These are phyloP conservation scores for Ogataea angusta DNA, from an alignment of 805 yeast species.

Conservation along the genomic window DNA sequence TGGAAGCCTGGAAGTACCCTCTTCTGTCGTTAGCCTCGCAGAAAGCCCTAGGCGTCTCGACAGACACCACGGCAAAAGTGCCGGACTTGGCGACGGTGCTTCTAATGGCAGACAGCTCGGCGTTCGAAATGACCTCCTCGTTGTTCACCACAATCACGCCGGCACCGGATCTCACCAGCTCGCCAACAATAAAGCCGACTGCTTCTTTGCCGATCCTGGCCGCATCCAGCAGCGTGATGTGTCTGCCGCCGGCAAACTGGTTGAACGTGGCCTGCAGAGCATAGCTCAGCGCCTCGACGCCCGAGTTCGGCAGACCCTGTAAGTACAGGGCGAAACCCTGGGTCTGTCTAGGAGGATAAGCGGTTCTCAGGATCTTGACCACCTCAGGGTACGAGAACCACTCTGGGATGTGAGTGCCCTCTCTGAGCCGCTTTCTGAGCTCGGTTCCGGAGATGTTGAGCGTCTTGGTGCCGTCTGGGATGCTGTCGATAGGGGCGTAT, in stretches of 20 bases:
- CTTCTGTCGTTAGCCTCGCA: constrained; percentile 46
- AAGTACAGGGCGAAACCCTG: constrained; percentile 86
- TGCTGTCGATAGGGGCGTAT: constrained; percentile 92
- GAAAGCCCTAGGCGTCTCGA: constrained; percentile 46
- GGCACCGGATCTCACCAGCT: constrained; percentile 83
- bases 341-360: constrained; percentile 84
- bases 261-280: constrained; percentile 89
- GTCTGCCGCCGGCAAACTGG: constrained; percentile 83
- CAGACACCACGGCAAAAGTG: constrained; percentile 49
- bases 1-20: constrained; percentile 45
- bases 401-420: constrained; percentile 86
- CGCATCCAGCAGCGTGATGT: constrained; percentile 55
- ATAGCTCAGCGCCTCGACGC: constrained; percentile 63
- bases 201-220: constrained; percentile 31
- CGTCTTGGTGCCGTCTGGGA: constrained; percentile 74
- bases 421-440: constrained; percentile 79
- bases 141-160: constrained; percentile 74
- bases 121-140: constrained; percentile 41
- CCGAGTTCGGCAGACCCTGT: constrained; percentile 56
- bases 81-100: constrained; percentile 47
- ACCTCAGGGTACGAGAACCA: constrained; percentile 99
- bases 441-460: constrained; percentile 90
- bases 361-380: constrained; percentile 82
- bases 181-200: constrained; percentile 64
- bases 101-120: constrained; percentile 41